phyloP scores from a whole-genome alignment of 2,329 filamentous ascomycete species.

The Talaromyces sp. region DNA sequence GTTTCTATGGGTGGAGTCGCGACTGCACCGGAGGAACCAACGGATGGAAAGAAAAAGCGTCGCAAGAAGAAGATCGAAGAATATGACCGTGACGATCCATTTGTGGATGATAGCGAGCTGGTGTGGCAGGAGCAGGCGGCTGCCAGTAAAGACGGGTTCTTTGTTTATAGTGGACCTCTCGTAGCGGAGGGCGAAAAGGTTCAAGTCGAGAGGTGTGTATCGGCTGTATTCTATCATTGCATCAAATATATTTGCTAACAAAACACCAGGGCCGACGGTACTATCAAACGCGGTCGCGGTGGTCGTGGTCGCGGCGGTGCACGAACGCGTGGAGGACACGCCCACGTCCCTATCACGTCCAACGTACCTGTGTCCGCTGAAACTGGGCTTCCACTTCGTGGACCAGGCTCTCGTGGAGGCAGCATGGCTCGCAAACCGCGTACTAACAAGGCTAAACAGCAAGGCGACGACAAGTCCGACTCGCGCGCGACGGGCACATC shows the following conservation, averaged over 20 bases:
- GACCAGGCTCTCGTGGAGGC: conserved; percentile 72
- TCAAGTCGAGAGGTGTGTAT: conserved; percentile 56
- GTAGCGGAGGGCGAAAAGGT: conserved; percentile 82
- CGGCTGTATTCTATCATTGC: conserved; percentile 16
- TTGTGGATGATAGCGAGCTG: conserved; percentile 86
- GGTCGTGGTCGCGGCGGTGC: conserved; percentile 51
- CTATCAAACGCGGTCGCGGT: conserved; percentile 61
- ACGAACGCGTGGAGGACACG: conserved; percentile 56
- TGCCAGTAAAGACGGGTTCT: conserved; percentile 93
- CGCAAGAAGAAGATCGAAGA: conserved; percentile 69
- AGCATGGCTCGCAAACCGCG: conserved; percentile 74
- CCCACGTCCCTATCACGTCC: conserved; percentile 68
- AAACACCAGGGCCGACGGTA: conserved; percentile 63
- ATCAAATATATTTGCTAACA: conserved; percentile 27
- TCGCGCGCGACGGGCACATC: conserved; percentile 28
- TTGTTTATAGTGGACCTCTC: conserved; percentile 91
- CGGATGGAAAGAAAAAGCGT: conserved; percentile 67
- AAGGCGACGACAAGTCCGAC: conserved; percentile 78
- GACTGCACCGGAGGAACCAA: conserved; percentile 56
- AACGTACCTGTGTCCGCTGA: conserved; percentile 89
- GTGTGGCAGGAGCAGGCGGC: conserved; percentile 95
- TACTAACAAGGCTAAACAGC: conserved; percentile 79
- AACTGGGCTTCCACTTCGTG: conserved; percentile 69
- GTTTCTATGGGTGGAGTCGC: conserved; percentile 38
- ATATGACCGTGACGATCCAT: conserved; percentile 65